Evolutionary conservation across 305 asterid species (phyloP).

Genomic region (Euphrasia arctica): DNA sequence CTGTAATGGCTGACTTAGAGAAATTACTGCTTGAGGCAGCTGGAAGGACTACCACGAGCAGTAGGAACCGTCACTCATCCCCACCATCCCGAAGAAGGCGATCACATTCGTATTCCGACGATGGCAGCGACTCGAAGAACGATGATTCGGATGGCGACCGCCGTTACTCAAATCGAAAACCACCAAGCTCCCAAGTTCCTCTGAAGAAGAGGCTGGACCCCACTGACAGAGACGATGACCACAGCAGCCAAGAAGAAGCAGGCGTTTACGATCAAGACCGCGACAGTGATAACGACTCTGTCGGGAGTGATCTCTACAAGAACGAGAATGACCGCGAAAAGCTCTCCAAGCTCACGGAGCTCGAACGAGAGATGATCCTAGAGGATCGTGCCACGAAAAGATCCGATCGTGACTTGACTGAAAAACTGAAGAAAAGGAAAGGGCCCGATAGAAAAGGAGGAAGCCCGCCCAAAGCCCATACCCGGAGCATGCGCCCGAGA

Average conservation of each 20-base stretch:
- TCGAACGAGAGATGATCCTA: slow-evolving; percentile 81
- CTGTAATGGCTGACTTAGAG: slow-evolving; percentile 75
- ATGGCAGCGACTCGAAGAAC: slow-evolving; percentile 81
- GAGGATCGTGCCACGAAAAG: slow-evolving; percentile 84
- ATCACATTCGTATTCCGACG: slow-evolving; percentile 65
- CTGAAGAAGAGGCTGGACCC: slow-evolving; percentile 88
- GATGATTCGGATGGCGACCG: slow-evolving; percentile 85
- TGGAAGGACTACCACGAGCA: slow-evolving; percentile 66
- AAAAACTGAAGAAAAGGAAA: slow-evolving; percentile 56
- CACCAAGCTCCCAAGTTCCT: slow-evolving; percentile 79
- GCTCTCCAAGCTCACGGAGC: slow-evolving; percentile 86
- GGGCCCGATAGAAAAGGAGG: slow-evolving; percentile 57
- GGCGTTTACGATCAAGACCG: slow-evolving; percentile 47
- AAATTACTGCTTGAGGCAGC: slow-evolving; percentile 91
- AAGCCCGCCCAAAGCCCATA: slow-evolving; percentile 65
- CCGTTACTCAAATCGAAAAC: slow-evolving; percentile 64
- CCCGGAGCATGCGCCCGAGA: slow-evolving; percentile 77
- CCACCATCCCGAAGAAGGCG: slow-evolving; percentile 61
- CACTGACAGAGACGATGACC: slow-evolving; percentile 69
- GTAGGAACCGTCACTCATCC: slow-evolving; percentile 65
- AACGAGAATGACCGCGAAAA: slow-evolving; percentile 82
- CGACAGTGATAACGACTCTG: slow-evolving; percentile 90
- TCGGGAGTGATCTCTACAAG: slow-evolving; percentile 95
- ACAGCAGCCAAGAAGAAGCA: slow-evolving; percentile 64
- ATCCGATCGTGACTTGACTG: slow-evolving; percentile 78